Conservation (phyloP, 331 rosid species). For the Quercus phellos region DNA sequence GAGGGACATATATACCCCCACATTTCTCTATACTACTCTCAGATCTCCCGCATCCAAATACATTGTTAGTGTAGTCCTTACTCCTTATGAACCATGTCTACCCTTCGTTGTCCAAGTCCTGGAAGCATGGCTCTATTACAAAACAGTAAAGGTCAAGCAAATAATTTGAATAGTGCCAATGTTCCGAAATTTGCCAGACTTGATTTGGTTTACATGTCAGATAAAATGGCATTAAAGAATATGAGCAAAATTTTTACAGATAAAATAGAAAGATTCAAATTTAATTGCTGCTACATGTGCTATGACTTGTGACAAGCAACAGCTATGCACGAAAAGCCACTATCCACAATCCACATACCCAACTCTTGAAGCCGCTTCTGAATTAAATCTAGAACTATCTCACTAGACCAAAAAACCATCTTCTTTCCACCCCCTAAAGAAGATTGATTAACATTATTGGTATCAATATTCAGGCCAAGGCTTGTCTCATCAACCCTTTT, state of each 20-base stretch:
- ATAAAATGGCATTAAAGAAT: background rate
- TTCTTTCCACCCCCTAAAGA: conserved; percentile 45
- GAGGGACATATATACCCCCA: too few relatives aligned
- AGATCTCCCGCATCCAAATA: too few relatives aligned
- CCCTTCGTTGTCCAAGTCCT: background rate
- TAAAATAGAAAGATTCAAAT: background rate
- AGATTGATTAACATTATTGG: conserved; percentile 21
- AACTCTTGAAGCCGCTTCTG: conserved; percentile 51
- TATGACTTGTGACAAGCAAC: conserved; percentile 67
- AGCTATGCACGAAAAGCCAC: conserved; percentile 70
- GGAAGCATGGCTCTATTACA: background rate
- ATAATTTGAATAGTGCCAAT: background rate
- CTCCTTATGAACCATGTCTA: too few relatives aligned
- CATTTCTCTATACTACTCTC: too few relatives aligned
- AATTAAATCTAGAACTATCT: conserved; percentile 34
- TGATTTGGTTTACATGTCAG: background rate
- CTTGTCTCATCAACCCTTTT: conserved; percentile 37
- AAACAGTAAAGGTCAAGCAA: background rate
- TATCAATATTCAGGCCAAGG: conserved; percentile 30
- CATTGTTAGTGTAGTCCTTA: too few relatives aligned
- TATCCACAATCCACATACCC: conserved; percentile 60
- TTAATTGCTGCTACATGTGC: conserved; percentile 9
- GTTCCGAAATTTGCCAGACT: background rate
- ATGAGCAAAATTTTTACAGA: background rate
- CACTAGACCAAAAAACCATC: conserved; percentile 54